Percentiles rank a stretch among this genome's conserved stretches.
phyloP scores from a whole-genome alignment of 1,139 yeast species.

The Arxiozyma slooffiae region DNA sequence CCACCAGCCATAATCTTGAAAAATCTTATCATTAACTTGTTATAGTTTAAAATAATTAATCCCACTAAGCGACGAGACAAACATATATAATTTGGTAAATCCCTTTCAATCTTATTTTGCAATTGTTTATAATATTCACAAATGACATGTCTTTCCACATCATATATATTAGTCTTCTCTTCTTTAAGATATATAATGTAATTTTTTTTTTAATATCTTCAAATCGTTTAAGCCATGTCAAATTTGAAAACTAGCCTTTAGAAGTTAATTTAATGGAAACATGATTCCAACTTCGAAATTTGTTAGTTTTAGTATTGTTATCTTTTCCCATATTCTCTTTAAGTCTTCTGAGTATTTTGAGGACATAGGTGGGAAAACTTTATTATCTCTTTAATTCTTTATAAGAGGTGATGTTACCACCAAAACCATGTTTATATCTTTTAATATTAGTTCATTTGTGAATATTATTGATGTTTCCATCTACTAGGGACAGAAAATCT shows the following conservation, averaged over 20 bases:
- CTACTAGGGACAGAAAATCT: conserved; percentile 10
- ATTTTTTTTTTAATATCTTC: conserved; percentile 27
- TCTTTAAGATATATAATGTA: conserved; percentile 23
- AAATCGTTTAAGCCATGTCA: conserved; percentile 26
- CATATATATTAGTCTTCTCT: conserved; percentile 18
- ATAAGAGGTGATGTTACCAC: background rate
- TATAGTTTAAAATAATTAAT: conserved; percentile 19
- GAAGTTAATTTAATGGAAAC: conserved; percentile 20
- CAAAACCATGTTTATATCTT: background rate
- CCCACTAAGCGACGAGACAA: conserved; percentile 15
- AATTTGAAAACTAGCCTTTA: conserved; percentile 21
- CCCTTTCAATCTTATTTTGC: conserved; percentile 25
- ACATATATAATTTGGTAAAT: conserved; percentile 27
- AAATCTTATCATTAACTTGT: conserved; percentile 22
- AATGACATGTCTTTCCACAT: conserved; percentile 23
- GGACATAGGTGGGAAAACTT: conserved; percentile 1
- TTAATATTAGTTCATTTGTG: conserved; percentile 1
- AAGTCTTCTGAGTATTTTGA: conserved; percentile 12
- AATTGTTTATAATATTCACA: conserved; percentile 24
- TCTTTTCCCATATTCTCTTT: conserved; percentile 19
- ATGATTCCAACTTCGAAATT: conserved; percentile 24
- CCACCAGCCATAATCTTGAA: conserved; percentile 29
- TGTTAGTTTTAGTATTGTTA: conserved; percentile 20
- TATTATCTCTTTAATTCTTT: background rate
- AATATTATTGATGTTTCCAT: conserved; percentile 12